phyloP scores from a whole-genome alignment of 768 basidiomycete genomes.

The Hemileccinum rubropunctum region DNA sequence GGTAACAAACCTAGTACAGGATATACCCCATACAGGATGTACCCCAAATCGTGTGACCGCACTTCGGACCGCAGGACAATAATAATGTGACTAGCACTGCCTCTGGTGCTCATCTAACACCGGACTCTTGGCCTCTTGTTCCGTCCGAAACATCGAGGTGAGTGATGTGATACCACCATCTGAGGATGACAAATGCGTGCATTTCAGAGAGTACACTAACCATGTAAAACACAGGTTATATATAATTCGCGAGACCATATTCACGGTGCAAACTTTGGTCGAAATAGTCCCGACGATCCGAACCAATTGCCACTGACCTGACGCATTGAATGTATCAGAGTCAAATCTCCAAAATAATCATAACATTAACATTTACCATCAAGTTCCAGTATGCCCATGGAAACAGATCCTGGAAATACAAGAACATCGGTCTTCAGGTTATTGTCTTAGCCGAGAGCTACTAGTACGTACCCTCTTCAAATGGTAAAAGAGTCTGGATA shows the following conservation, averaged over 20 bases:
- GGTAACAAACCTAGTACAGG: no score
- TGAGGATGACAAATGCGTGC: slow-evolving; percentile 9
- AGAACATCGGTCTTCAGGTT: neutral
- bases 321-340: slow-evolving; percentile 4
- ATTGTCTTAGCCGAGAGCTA: neutral
- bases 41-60: neutral
- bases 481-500: slow-evolving; percentile 70
- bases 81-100: neutral
- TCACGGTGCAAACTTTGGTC: slow-evolving; percentile 27
- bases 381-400: slow-evolving; percentile 64
- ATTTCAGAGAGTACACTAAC: neutral
- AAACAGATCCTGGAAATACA: slow-evolving; percentile 27
- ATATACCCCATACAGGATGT: no score
- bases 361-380: slow-evolving; percentile 49
- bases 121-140: neutral
- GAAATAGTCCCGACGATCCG: slow-evolving; percentile 1
- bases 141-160: slow-evolving; percentile 14
- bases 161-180: neutral
- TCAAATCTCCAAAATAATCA: neutral
- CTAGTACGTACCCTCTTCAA: slow-evolving; percentile 56
- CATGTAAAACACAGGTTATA: neutral
- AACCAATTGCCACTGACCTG: slow-evolving; percentile 13
- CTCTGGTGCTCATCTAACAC: neutral
- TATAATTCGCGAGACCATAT: neutral
- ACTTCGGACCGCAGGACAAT: slow-evolving; percentile 5